Percentiles rank a stretch among this genome's conserved stretches.
These are phyloP conservation scores for Encephalitozoon intestinalis DNA, from an alignment of 371 early-diverging fungal genomes.

Conservation along the genomic window DNA sequence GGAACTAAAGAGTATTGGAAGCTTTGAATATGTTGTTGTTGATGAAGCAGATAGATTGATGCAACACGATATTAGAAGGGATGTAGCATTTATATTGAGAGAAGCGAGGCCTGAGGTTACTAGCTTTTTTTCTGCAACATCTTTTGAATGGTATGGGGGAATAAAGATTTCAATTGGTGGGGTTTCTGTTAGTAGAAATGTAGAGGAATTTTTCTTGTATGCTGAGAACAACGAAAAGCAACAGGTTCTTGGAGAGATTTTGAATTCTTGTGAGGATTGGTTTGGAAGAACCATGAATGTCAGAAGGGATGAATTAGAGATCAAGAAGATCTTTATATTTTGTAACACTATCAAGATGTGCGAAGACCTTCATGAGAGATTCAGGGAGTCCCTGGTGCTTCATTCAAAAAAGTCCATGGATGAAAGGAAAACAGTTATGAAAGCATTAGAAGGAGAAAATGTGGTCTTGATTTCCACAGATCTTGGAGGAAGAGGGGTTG, in stretches of 20 bases:
- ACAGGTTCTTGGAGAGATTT: neutral
- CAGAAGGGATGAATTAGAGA: conserved; percentile 57
- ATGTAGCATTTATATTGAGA: neutral
- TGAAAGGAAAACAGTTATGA: conserved; percentile 87
- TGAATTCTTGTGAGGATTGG: conserved; percentile 65
- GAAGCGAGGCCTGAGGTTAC: neutral
- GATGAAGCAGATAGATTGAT: conserved; percentile 81
- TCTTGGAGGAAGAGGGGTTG: conserved; percentile 96
- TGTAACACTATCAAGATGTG: conserved; percentile 90
- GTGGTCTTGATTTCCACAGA: conserved; percentile 96
- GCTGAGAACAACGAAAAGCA: conserved; percentile 75
- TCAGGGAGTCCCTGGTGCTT: conserved; percentile 87
- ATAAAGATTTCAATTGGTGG: conserved; percentile 87
- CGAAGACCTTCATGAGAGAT: conserved; percentile 81
- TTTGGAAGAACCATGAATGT: conserved; percentile 71
- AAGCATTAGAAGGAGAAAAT: conserved; percentile 76
- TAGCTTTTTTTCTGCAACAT: conserved; percentile 93
- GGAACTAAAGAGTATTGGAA: conserved; percentile 58
- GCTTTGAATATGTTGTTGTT: conserved; percentile 68
- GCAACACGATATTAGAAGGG: neutral
- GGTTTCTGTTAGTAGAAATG: conserved; percentile 85
- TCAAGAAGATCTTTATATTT: conserved; percentile 82
- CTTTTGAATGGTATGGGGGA: conserved; percentile 77
- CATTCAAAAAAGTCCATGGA: conserved; percentile 95
- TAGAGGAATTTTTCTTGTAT: conserved; percentile 84